phyloP scores from a whole-genome alignment of 148 eudicot species.

The Arbutus unedo region DNA sequence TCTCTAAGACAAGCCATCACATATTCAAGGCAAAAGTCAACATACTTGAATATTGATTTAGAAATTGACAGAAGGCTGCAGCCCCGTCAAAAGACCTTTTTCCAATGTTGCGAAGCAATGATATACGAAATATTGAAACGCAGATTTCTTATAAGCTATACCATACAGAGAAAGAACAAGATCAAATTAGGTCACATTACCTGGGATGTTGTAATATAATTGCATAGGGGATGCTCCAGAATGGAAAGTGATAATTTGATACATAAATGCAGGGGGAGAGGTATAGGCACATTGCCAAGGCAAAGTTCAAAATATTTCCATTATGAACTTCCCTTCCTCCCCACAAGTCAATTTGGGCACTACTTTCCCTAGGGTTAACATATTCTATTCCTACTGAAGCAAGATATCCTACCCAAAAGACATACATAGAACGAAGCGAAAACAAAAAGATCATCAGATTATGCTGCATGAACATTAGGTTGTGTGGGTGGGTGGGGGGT shows the following conservation, averaged over 20 bases:
- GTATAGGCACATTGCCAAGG: not conserved
- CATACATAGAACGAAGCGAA: not conserved
- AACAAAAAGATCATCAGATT: not conserved
- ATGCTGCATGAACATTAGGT: not conserved
- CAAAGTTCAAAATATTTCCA: not conserved
- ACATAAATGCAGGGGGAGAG: not conserved
- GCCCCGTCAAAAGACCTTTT: not conserved
- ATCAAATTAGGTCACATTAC: not conserved
- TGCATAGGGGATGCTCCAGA: not conserved
- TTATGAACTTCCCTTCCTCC: not conserved
- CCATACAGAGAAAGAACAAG: not conserved
- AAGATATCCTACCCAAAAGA: not conserved
- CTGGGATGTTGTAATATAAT: not conserved
- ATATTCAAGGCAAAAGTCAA: not conserved
- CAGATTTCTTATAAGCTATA: not conserved
- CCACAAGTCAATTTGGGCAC: not conserved
- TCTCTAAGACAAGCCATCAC: not conserved
- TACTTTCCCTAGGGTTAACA: not conserved
- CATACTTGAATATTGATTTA: not conserved
- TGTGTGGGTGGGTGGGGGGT: too few species aligned
- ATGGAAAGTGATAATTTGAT: not conserved
- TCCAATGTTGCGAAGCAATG: not conserved
- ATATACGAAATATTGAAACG: not conserved
- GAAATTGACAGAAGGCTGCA: not conserved
- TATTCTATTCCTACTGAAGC: not conserved